These are phyloP conservation scores for Solanum gandarillasii DNA, from an alignment of 257 asterid genomes.

Conservation along the genomic window DNA sequence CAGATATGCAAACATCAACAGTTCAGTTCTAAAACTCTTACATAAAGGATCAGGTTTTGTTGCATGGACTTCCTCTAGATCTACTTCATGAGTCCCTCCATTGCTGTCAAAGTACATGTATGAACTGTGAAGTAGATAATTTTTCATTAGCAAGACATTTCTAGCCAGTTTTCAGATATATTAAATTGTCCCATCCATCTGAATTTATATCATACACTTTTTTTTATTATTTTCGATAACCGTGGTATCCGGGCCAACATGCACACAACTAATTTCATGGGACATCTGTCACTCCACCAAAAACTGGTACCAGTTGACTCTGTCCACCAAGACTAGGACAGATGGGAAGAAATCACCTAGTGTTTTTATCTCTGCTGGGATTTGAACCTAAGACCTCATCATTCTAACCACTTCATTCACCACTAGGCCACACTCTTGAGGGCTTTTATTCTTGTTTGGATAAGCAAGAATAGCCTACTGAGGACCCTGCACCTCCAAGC, in stretches of 20 bases:
- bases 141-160: background rate
- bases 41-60: constrained; percentile 62
- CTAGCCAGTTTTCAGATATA: background rate
- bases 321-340: background rate
- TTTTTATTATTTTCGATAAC: background rate
- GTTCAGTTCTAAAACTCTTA: constrained; percentile 22
- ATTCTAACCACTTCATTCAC: background rate
- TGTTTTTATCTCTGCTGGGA: background rate
- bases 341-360: background rate
- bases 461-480: background rate
- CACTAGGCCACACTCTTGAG: background rate
- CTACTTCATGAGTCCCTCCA: constrained; percentile 45
- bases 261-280: background rate
- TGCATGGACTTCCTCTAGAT: constrained; percentile 43
- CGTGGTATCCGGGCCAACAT: background rate
- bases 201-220: background rate
- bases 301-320: background rate
- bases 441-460: background rate
- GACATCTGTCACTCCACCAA: background rate
- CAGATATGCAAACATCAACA: background rate
- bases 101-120: constrained; percentile 52
- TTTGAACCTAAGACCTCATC: background rate
- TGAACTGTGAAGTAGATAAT: constrained; percentile 35
- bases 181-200: background rate
- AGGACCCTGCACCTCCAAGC: background rate